Evolutionary conservation across 371 early-diverging fungal species (phyloP).

Genomic region (Rhizopus arrhizus): DNA sequence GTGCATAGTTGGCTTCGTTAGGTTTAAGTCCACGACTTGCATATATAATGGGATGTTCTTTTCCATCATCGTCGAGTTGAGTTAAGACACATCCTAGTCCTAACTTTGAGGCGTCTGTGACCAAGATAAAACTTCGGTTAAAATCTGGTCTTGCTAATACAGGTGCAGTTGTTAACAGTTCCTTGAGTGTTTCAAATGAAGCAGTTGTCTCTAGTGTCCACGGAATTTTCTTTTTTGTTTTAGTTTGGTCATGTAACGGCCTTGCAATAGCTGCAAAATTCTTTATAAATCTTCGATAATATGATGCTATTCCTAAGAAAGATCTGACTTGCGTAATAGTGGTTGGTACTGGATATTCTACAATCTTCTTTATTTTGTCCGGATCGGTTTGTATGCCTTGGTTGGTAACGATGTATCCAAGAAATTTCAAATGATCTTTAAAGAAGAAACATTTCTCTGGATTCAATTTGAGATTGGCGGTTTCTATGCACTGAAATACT

Average conservation of each 20-base stretch:
- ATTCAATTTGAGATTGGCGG: conserved; percentile 35
- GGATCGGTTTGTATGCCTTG: conserved; percentile 30
- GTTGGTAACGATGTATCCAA: conserved; percentile 38
- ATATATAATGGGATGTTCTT: conserved; percentile 12
- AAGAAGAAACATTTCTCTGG: conserved; percentile 54
- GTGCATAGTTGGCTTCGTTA: conserved; percentile 7
- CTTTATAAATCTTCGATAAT: conserved; percentile 37
- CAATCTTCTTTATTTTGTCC: conserved; percentile 30
- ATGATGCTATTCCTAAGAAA: conserved; percentile 34
- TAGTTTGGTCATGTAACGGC: conserved; percentile 42
- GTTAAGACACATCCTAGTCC: conserved; percentile 2
- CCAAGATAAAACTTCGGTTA: conserved; percentile 11
- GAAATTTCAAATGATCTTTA: conserved; percentile 29
- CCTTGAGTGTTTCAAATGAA: conserved; percentile 28
- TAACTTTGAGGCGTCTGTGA: conserved; percentile 9
- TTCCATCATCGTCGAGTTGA: background rate
- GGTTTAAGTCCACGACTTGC: conserved; percentile 2
- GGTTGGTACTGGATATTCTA: conserved; percentile 31
- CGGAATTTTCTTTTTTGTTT: conserved; percentile 12
- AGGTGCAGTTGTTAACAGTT: conserved; percentile 6
- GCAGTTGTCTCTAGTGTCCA: conserved; percentile 21
- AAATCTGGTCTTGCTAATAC: background rate
- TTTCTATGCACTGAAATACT: conserved; percentile 6
- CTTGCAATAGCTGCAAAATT: conserved; percentile 34
- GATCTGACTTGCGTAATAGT: conserved; percentile 49